phyloP scores from a whole-genome alignment of 805 yeast genomes.

The Nakazawaea wickerhamii region DNA sequence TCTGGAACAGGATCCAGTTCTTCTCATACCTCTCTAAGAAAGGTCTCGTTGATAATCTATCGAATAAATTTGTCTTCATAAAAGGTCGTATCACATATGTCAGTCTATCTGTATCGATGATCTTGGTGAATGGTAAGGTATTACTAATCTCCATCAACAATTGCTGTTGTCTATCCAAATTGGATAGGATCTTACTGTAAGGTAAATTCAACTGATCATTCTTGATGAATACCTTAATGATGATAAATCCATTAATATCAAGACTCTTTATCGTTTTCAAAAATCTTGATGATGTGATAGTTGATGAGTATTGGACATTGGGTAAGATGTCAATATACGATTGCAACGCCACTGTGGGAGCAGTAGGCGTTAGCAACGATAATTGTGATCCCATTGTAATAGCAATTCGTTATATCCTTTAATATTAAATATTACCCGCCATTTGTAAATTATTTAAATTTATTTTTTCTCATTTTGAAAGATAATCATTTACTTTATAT shows the following conservation, averaged over 20 bases:
- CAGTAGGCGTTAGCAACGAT: conserved; percentile 82
- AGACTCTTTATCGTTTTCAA: conserved; percentile 80
- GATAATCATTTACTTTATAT: no score
- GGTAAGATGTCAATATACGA: conserved; percentile 82
- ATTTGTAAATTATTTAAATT: neutral
- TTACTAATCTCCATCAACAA: conserved; percentile 49
- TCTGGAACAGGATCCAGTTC: conserved; percentile 78
- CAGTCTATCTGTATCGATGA: conserved; percentile 87
- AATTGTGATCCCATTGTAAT: conserved; percentile 90
- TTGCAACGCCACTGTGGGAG: conserved; percentile 86
- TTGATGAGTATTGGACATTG: conserved; percentile 67
- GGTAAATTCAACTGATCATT: conserved; percentile 38
- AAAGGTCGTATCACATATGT: conserved; percentile 85
- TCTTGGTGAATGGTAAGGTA: conserved; percentile 62
- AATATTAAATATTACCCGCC: neutral
- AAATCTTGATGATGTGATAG: conserved; percentile 76
- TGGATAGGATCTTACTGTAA: conserved; percentile 20
- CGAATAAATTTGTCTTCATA: conserved; percentile 76
- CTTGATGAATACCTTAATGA: conserved; percentile 79
- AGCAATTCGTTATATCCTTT: no score
- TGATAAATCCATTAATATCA: conserved; percentile 65
- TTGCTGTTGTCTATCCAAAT: conserved; percentile 29
- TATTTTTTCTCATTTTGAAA: neutral
- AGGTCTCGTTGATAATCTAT: conserved; percentile 81
- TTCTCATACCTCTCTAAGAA: conserved; percentile 78